These are phyloP conservation scores for Phaeosphaeriaceae sp. DNA, from an alignment of 2,329 filamentous ascomycete species.

Conservation along the genomic window DNA sequence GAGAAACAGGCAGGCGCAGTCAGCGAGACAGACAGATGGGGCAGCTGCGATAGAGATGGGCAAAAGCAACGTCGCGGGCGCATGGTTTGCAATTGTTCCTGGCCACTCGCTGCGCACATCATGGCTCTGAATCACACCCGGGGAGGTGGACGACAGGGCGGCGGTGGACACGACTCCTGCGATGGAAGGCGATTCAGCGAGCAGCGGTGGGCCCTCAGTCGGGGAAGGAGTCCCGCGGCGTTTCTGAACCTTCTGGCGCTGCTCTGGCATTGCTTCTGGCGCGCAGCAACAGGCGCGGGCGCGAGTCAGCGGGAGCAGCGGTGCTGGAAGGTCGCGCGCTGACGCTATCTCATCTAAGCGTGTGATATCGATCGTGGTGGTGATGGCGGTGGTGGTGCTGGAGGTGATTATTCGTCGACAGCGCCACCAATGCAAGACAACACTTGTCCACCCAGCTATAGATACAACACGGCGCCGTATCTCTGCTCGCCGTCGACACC, in stretches of 20 bases:
- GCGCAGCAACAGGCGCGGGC: slow-evolving; percentile 26
- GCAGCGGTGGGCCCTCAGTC: slow-evolving; percentile 33
- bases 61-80: slow-evolving; percentile 27
- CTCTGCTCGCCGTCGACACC: too few species aligned
- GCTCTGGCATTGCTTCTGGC: slow-evolving; percentile 39
- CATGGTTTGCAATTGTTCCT: too few species aligned
- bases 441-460: not conserved
- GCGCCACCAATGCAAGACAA: not conserved
- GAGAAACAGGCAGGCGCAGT: not conserved
- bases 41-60: slow-evolving; percentile 8
- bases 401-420: not conserved
- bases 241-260: slow-evolving; percentile 23
- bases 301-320: slow-evolving; percentile 24
- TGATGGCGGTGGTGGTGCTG: not conserved
- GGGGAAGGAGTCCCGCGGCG: slow-evolving; percentile 42
- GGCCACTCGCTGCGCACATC: too few species aligned
- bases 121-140: slow-evolving; percentile 27
- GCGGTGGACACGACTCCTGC: slow-evolving; percentile 11
- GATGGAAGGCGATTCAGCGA: slow-evolving; percentile 23
- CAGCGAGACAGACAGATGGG: not conserved
- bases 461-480: not conserved
- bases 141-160: slow-evolving; percentile 36
- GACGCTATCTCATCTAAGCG: slow-evolving; percentile 41
- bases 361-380: not conserved
- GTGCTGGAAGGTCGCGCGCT: slow-evolving; percentile 21